Evolutionary conservation across 2,329 filamentous ascomycete genomes (phyloP), one percentile per base, ranked within the genome.

Genomic region (Neonectria punicea): DNA sequence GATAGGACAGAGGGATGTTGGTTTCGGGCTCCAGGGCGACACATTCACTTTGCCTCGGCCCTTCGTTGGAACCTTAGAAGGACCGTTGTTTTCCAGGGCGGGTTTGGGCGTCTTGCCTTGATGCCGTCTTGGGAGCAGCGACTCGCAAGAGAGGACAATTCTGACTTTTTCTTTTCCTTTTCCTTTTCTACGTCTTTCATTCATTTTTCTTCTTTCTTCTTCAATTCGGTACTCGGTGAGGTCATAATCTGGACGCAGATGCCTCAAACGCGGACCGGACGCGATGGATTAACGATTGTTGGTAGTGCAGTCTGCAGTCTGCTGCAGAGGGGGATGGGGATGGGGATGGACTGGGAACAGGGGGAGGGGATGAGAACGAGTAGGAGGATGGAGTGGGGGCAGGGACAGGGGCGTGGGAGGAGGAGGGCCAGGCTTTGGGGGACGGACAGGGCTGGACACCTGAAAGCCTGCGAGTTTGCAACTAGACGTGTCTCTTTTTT

Each of bases 131-230:
- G 43, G 50, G 60, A 63, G 62, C 66, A 69, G 63, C 65, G 63
- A 65, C 66, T 73, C 67, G 65, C 66, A 65, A 67, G 68, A 71
- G 68, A 67, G 60, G 61, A 59, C 64, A 66, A 68, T 56, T 62
- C 55, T 61, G 64, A 70, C 70, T 66, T n/a, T 47, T 61, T 44
- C 43, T 32, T 51, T 59, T 58, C 53, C 66, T 63, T 51, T 61
- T 58, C 53, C 66, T 63, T 51, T 61, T 68, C 50, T 43, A 50
- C 50, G 46, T 25, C 50, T 50, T 44, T 49, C 50, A 7, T 41
- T 57, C 58, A 39, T 59, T 58, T 58, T 61, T 63, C 51, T 41
- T 54, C 36, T 30, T 30, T 41, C 22, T 44, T 20, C 32, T 49
- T n/a, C 20, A 58, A 57, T 5, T 50, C 39, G 30, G 56, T 53